A percentile compares a stretch with the other conserved stretches of the same genome.
Conservation (phyloP, 2,329 filamentous ascomycete genomes). For the Metarhizium album region DNA sequence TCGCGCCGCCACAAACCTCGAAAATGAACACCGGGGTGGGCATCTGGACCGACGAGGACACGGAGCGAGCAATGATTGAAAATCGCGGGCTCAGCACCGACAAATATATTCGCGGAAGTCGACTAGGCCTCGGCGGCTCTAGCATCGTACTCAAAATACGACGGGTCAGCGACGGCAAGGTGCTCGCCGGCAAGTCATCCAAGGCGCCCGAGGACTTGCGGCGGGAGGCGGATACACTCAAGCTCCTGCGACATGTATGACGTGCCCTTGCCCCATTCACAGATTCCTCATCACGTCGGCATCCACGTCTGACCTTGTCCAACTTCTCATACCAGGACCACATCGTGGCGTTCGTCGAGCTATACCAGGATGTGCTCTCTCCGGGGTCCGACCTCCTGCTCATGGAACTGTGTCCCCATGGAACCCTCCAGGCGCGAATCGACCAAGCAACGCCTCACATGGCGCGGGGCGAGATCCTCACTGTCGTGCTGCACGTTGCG, state of each 20-base stretch:
- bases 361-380: constrained; percentile 12
- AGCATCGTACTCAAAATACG: constrained; percentile 19
- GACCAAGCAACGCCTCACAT: constrained; percentile 13
- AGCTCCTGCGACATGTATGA: constrained; percentile 18
- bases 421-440: constrained; percentile 17
- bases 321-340: constrained; percentile 9
- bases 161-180: constrained; percentile 12
- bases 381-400: constrained; percentile 15
- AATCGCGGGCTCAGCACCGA: constrained; percentile 8
- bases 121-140: constrained; percentile 18
- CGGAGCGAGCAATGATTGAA: constrained; percentile 5
- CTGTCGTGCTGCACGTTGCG: constrained; percentile 14
- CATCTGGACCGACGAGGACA: constrained; percentile 14
- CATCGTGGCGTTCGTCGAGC: constrained; percentile 19
- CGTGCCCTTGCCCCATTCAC: background rate
- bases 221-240: background rate
- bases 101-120: constrained; percentile 15
- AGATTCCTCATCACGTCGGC: background rate
- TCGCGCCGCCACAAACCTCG: background rate
- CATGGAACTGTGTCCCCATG: constrained; percentile 20
- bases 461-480: constrained; percentile 10
- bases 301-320: background rate
- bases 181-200: constrained; percentile 21
- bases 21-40: background rate
- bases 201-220: background rate